A percentile compares a stretch with the other conserved stretches of the same genome.
These are phyloP conservation scores for Ramichloridium luteum DNA, from an alignment of 2,329 filamentous ascomycete species.

Conservation along the genomic window DNA sequence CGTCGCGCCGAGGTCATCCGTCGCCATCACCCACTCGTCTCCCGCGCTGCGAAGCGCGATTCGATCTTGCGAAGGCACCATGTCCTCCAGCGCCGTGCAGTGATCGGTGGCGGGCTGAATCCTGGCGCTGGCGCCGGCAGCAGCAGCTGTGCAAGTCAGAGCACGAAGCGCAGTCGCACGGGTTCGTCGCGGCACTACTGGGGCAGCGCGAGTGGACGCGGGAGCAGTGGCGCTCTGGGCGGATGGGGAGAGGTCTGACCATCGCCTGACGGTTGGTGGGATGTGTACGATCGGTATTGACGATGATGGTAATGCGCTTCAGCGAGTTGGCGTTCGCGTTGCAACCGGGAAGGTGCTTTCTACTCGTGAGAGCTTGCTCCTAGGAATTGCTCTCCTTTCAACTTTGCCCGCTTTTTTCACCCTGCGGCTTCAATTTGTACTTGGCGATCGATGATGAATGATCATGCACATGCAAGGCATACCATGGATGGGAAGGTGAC, in stretches of 20 bases:
- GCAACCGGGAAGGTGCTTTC: too few species aligned
- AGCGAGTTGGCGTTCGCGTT: too few species aligned
- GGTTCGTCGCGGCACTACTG: constrained; percentile 72
- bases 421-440: too few species aligned
- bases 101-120: background rate
- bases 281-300: too few species aligned
- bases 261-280: too few species aligned
- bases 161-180: constrained; percentile 55
- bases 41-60: constrained; percentile 33
- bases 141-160: constrained; percentile 73
- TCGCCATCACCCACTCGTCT: constrained; percentile 78
- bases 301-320: too few species aligned
- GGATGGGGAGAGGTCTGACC: constrained; percentile 65
- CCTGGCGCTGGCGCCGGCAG: constrained; percentile 19
- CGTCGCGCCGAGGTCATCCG: constrained; percentile 73
- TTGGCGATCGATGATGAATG: too few species aligned
- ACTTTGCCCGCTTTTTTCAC: too few species aligned
- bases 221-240: constrained; percentile 56
- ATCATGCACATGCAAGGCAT: too few species aligned
- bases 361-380: too few species aligned
- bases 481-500: too few species aligned
- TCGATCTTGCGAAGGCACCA: constrained; percentile 17
- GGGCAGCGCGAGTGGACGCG: constrained; percentile 74
- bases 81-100: constrained; percentile 31
- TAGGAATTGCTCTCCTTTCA: too few species aligned